phyloP scores from a whole-genome alignment of 2,329 filamentous ascomycete genomes.

The Beauveria asiatica region DNA sequence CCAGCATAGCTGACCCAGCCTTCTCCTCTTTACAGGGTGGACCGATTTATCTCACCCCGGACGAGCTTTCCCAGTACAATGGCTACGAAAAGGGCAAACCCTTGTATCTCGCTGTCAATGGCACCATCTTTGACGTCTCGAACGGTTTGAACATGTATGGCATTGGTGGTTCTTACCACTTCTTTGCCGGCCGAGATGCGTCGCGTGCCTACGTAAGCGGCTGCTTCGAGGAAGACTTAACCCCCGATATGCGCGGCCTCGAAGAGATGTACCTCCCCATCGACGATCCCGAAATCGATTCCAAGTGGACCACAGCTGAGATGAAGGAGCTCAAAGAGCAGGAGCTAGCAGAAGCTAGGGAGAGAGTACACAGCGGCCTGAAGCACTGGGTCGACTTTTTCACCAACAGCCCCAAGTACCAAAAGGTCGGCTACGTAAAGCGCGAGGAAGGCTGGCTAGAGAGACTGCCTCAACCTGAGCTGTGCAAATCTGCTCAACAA shows the following conservation, averaged over 20 bases:
- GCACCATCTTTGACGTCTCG: slow-evolving; percentile 79
- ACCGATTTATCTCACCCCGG: slow-evolving; percentile 64
- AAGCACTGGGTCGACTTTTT: slow-evolving; percentile 83
- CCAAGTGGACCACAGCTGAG: slow-evolving; percentile 45
- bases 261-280: slow-evolving; percentile 74
- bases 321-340: slow-evolving; percentile 44
- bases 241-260: slow-evolving; percentile 74
- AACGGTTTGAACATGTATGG: slow-evolving; percentile 63
- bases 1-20: slow-evolving; percentile 7
- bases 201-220: slow-evolving; percentile 84
- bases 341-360: slow-evolving; percentile 57
- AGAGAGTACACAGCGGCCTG: slow-evolving; percentile 58
- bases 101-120: slow-evolving; percentile 85
- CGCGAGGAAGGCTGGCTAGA: slow-evolving; percentile 53
- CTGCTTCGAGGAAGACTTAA: slow-evolving; percentile 81
- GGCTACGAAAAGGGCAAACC: slow-evolving; percentile 67
- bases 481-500: slow-evolving; percentile 65
- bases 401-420: slow-evolving; percentile 69
- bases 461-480: slow-evolving; percentile 48
- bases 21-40: slow-evolving; percentile 31
- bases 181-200: slow-evolving; percentile 82
- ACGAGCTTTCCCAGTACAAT: slow-evolving; percentile 66
- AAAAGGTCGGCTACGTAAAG: slow-evolving; percentile 66
- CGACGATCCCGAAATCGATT: slow-evolving; percentile 55
- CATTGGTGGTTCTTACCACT: slow-evolving; percentile 75